A percentile compares a stretch with the other conserved stretches of the same genome.
Evolutionary conservation across 805 yeast genomes (phyloP).

Genomic region (Sugiyamaella qingdaonensis): DNA sequence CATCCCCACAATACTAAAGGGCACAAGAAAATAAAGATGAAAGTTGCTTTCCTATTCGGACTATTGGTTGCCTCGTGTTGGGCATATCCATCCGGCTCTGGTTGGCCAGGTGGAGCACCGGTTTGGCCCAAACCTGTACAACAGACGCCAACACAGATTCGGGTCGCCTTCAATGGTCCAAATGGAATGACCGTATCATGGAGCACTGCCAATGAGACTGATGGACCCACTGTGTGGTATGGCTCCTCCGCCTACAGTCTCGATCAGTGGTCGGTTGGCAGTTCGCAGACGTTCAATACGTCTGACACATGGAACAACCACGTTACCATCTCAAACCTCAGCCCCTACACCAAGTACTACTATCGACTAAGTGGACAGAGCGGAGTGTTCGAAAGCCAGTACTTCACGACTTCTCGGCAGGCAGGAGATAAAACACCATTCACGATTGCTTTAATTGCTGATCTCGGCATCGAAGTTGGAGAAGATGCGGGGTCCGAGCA

Average conservation of each 20-base stretch:
- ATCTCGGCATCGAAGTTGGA: conserved; percentile 12
- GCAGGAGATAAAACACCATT: conserved; percentile 12
- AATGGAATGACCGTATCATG: conserved; percentile 26
- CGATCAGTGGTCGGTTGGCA: conserved; percentile 5
- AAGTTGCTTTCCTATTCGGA: too few relatives aligned
- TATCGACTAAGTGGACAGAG: conserved; percentile 15
- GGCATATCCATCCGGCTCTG: too few relatives aligned
- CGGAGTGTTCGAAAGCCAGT: neutral
- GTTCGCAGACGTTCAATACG: conserved; percentile 22
- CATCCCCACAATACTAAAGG: too few relatives aligned
- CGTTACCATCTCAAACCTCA: conserved; percentile 22
- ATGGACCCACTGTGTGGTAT: conserved; percentile 24
- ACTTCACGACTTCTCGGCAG: conserved; percentile 18
- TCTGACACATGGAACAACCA: conserved; percentile 24
- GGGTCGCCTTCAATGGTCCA: conserved; percentile 13
- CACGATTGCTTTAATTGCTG: conserved; percentile 16
- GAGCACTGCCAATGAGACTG: conserved; percentile 22
- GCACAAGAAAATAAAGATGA: too few relatives aligned
- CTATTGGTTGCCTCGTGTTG: too few relatives aligned
- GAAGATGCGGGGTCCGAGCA: conserved; percentile 4
- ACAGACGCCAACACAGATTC: conserved; percentile 2
- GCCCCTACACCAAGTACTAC: conserved; percentile 27
- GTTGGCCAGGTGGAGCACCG: too few relatives aligned
- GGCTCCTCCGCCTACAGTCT: conserved; percentile 20
- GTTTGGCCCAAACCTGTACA: too few relatives aligned